Conservation (phyloP, 1,284 basidiomycete genomes). For the Phenoliferia sp. region DNA sequence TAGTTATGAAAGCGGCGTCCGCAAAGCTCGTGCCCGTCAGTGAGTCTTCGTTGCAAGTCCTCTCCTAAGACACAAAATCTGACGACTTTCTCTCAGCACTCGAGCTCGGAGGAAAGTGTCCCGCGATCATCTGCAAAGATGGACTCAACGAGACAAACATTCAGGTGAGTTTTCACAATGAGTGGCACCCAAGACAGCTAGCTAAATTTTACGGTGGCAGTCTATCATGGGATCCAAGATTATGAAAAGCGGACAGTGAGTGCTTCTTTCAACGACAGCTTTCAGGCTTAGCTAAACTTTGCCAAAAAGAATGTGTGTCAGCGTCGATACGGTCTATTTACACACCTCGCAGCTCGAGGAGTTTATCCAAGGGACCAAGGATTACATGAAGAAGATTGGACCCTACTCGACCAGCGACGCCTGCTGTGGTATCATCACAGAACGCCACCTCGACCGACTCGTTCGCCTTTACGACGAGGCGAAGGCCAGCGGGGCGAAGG, state of each 20-base stretch:
- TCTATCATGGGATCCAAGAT: not conserved
- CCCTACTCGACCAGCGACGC: not conserved
- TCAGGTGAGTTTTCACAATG: not conserved
- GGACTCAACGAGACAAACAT: not conserved
- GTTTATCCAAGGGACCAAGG: not conserved
- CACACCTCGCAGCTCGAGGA: not conserved
- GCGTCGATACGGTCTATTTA: not conserved
- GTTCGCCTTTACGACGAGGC: constrained; percentile 33
- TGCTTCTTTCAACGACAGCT: not conserved
- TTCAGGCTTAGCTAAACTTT: not conserved
- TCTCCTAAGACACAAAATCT: too few species aligned
- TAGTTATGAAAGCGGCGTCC: constrained; percentile 43
- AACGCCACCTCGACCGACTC: constrained; percentile 37
- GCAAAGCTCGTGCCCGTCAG: constrained; percentile 42
- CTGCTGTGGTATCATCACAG: constrained; percentile 30
- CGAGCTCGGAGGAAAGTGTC: constrained; percentile 46
- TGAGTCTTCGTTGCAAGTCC: too few species aligned
- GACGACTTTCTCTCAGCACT: too few species aligned
- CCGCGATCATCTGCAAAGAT: not conserved
- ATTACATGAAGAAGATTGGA: not conserved
- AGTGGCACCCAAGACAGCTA: too few species aligned
- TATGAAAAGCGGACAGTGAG: not conserved
- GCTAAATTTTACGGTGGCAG: too few species aligned
- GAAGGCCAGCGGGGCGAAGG: constrained; percentile 40
- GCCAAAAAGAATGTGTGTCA: not conserved